These are phyloP conservation scores for Coemansia biformis DNA, from an alignment of 192 early-diverging fungal species.

Conservation along the genomic window DNA sequence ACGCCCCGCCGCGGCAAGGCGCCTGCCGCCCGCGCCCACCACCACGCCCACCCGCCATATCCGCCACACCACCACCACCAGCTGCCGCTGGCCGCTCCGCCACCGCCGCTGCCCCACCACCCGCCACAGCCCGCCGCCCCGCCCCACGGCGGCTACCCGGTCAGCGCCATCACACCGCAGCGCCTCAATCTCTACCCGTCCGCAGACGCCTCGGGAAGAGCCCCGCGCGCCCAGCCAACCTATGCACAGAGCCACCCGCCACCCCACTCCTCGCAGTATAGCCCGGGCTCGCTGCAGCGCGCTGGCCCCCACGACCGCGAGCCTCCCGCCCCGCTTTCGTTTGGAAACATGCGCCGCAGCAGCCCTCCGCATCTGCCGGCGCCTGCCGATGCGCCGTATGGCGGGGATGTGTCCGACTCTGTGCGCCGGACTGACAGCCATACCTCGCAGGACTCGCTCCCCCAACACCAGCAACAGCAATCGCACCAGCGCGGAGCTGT, in stretches of 20 bases:
- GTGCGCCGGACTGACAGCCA: constrained; percentile 6
- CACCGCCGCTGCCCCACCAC: constrained; percentile 1
- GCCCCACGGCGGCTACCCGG: constrained; percentile 17
- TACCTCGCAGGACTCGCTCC: constrained; percentile 1
- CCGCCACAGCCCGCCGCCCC: constrained; percentile 1
- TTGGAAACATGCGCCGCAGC: constrained; percentile 11
- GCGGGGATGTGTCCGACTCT: background rate
- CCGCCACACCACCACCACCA: constrained; percentile 1
- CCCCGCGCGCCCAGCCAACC: constrained; percentile 2
- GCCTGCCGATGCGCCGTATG: background rate
- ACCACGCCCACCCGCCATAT: constrained; percentile 5
- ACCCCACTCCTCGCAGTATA: background rate
- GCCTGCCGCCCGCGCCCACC: background rate
- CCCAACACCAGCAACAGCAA: constrained; percentile 2
- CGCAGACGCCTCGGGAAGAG: background rate
- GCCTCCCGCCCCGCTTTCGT: constrained; percentile 32
- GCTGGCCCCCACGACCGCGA: constrained; percentile 1
- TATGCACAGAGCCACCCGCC: background rate
- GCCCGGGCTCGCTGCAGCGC: constrained; percentile 6
- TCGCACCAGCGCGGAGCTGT: no score
- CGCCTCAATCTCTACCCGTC: constrained; percentile 39
- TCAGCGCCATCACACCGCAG: constrained; percentile 48
- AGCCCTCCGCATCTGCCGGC: constrained; percentile 3
- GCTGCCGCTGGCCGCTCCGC: constrained; percentile 3
- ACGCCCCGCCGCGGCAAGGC: background rate